These are phyloP conservation scores for Cladorrhinum samala DNA, from an alignment of 495 filamentous ascomycete species.

Conservation along the genomic window DNA sequence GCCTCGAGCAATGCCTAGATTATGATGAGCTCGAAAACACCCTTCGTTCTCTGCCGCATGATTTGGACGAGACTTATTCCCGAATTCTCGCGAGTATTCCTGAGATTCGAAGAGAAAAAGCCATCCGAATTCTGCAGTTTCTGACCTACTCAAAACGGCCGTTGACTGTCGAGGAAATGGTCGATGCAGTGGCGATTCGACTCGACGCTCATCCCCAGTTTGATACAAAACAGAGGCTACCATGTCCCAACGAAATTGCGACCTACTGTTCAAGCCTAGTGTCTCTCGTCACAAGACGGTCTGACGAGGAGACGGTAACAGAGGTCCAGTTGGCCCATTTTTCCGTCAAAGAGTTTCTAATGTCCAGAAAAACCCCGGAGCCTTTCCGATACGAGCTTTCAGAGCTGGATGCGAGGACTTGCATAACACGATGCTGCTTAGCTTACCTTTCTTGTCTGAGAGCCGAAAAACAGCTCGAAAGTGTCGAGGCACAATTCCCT, in stretches of 20 bases:
- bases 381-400: not conserved
- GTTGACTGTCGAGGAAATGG: conserved; percentile 21
- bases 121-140: conserved; percentile 27
- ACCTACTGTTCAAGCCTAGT: conserved; percentile 25
- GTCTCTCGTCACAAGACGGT: conserved; percentile 3
- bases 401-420: conserved; percentile 17
- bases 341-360: conserved; percentile 37
- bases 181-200: conserved; percentile 24
- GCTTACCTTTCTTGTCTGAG: conserved; percentile 27
- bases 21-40: conserved; percentile 13
- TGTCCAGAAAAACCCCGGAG: conserved; percentile 11
- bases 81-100: conserved; percentile 26
- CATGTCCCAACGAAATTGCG: conserved; percentile 18
- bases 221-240: conserved; percentile 19
- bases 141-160: conserved; percentile 24
- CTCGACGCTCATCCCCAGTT: conserved; percentile 11
- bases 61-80: conserved; percentile 35
- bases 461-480: conserved; percentile 7
- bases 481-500: conserved; percentile 13
- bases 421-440: conserved; percentile 28
- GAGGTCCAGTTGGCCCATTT: conserved; percentile 32
- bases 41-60: conserved; percentile 26
- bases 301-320: not conserved
- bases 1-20: conserved; percentile 26
- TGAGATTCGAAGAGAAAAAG: conserved; percentile 8